Evolutionary conservation across 495 filamentous ascomycete genomes (phyloP).

Genomic region (Annulohypoxylon nitens): DNA sequence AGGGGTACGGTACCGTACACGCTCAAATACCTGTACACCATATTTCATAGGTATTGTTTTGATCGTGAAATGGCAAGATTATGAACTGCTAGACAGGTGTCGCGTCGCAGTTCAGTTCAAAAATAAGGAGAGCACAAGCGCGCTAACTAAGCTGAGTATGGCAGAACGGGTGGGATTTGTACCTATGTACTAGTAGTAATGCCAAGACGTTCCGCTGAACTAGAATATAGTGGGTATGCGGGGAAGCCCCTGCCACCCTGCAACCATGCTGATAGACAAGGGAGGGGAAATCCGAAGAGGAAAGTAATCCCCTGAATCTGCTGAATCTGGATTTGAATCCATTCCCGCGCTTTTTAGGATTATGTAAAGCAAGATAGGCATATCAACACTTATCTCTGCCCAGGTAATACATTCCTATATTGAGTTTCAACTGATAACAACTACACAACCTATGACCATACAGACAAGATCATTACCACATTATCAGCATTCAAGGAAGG

Average conservation of each 20-base stretch:
- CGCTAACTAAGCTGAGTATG: too few species aligned
- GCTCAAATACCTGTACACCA: too few species aligned
- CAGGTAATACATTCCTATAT: slow-evolving; percentile 3
- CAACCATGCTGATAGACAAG: background rate
- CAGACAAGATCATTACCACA: background rate
- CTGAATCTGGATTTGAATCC: too few species aligned
- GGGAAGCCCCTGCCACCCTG: background rate
- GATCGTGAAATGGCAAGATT: too few species aligned
- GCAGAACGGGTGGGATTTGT: too few species aligned
- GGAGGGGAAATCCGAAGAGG: background rate
- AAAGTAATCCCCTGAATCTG: background rate
- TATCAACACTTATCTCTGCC: background rate
- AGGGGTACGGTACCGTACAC: too few species aligned
- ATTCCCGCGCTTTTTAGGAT: background rate
- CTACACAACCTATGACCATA: background rate
- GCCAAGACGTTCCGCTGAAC: too few species aligned
- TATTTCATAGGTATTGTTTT: too few species aligned
- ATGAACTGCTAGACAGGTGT: too few species aligned
- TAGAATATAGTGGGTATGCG: background rate
- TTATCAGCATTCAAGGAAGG: background rate
- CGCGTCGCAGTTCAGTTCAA: too few species aligned
- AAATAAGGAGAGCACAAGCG: too few species aligned
- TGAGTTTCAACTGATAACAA: background rate
- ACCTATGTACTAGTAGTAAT: too few species aligned
- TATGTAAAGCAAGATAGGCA: background rate